phyloP scores from a whole-genome alignment of 177 flowering plant species.

The Vitis hybrid region DNA sequence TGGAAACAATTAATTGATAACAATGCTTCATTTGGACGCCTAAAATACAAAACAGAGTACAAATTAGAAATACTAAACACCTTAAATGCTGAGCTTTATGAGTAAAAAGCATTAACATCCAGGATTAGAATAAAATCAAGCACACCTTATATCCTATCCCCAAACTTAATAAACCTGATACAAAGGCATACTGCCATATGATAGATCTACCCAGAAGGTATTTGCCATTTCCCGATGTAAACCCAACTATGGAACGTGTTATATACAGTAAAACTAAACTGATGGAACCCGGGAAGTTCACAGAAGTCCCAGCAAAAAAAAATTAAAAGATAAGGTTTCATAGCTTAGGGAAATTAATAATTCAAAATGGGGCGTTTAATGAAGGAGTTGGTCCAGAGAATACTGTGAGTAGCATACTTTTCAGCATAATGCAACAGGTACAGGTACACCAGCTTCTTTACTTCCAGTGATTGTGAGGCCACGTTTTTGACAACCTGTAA shows the following conservation, averaged over 20 bases:
- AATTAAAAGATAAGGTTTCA: background rate
- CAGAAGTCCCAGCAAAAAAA: background rate
- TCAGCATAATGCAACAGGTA: constrained; percentile 97
- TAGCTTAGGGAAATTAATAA: background rate
- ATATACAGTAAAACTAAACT: too few species aligned
- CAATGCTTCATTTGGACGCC: constrained; percentile 99
- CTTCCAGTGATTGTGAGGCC: constrained; percentile 91
- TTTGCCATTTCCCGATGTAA: background rate
- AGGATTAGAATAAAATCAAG: background rate
- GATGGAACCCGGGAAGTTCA: too few species aligned
- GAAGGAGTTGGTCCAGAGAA: background rate
- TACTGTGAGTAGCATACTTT: constrained; percentile 51
- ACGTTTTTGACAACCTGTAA: constrained; percentile 96
- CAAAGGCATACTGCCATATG: background rate
- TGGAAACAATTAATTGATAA: constrained; percentile 95
- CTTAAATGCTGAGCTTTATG: background rate
- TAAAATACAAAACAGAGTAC: constrained; percentile 21
- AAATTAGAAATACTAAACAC: background rate
- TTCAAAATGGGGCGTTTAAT: background rate
- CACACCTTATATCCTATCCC: background rate
- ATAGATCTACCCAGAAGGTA: background rate
- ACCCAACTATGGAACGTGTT: background rate
- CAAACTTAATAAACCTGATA: background rate
- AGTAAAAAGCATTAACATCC: background rate
- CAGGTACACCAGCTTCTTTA: constrained; percentile 95